phyloP scores from a whole-genome alignment of 1,139 yeast genomes.

The Zygotorulaspora mrakii region DNA sequence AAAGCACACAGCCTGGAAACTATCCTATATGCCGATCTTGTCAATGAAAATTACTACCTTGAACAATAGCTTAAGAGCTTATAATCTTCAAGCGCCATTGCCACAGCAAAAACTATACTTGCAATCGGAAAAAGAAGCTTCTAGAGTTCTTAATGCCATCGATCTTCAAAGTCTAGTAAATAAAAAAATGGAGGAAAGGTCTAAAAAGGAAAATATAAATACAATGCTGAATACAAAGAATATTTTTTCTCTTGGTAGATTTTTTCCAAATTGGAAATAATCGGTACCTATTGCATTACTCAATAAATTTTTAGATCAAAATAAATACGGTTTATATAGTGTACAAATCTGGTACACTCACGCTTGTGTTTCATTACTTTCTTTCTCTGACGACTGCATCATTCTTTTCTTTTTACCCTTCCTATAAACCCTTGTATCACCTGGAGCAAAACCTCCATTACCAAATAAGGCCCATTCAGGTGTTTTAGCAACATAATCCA shows the following conservation, averaged over 20 bases:
- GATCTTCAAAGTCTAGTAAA: slow-evolving; percentile 18
- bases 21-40: slow-evolving; percentile 40
- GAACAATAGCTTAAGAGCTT: slow-evolving; percentile 62
- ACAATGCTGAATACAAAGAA: neutral
- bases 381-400: slow-evolving; percentile 6
- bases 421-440: slow-evolving; percentile 64
- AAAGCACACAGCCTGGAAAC: slow-evolving; percentile 41
- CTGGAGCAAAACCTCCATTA: slow-evolving; percentile 89
- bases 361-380: slow-evolving; percentile 2
- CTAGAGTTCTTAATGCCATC: slow-evolving; percentile 38
- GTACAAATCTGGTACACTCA: slow-evolving; percentile 1
- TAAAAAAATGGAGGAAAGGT: slow-evolving; percentile 4
- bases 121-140: slow-evolving; percentile 49
- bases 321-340: neutral
- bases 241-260: slow-evolving; percentile 1
- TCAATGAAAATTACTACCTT: slow-evolving; percentile 45
- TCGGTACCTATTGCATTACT: neutral
- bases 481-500: slow-evolving; percentile 77
- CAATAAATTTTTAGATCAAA: neutral
- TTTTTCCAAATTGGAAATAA: slow-evolving; percentile 12
- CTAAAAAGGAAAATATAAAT: neutral
- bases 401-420: slow-evolving; percentile 51
- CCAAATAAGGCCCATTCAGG: slow-evolving; percentile 94
- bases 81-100: slow-evolving; percentile 77
- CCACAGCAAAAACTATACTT: slow-evolving; percentile 70